phyloP scores from a whole-genome alignment of 192 early-diverging fungal species.

The Obelidium mucronatum region DNA sequence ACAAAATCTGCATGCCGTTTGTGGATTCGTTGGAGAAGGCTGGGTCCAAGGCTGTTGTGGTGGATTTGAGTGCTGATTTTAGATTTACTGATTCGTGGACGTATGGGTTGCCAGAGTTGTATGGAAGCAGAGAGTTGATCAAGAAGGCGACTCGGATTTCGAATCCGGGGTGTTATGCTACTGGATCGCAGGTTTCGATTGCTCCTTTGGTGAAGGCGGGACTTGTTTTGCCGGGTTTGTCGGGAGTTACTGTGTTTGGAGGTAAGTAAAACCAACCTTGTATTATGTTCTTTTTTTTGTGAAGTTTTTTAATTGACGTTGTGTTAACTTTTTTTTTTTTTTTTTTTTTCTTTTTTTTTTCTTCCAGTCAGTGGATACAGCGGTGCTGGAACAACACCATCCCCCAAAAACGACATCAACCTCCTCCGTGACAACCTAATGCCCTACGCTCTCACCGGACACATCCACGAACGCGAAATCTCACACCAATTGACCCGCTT shows the following conservation, averaged over 20 bases:
- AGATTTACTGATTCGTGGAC: constrained; percentile 88
- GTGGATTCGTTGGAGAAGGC: constrained; percentile 71
- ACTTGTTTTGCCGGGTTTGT: constrained; percentile 34
- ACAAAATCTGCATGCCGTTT: constrained; percentile 93
- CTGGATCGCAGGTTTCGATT: constrained; percentile 91
- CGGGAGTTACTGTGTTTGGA: constrained; percentile 52
- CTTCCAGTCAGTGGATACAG: constrained; percentile 91
- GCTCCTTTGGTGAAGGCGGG: constrained; percentile 76
- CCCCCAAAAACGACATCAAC: constrained; percentile 91
- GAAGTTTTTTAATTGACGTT: background rate
- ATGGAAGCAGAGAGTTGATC: constrained; percentile 71
- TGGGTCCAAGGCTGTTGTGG: constrained; percentile 69
- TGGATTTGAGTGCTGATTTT: constrained; percentile 94
- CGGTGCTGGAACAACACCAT: constrained; percentile 98
- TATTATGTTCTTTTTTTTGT: background rate
- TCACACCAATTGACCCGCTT: constrained; percentile 63
- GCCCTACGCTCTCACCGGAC: constrained; percentile 90
- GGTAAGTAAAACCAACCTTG: no score
- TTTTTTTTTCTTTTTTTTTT: background rate
- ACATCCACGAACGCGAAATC: constrained; percentile 97
- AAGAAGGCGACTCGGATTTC: constrained; percentile 66
- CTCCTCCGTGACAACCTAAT: constrained; percentile 89
- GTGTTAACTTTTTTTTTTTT: background rate
- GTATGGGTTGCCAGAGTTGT: constrained; percentile 74
- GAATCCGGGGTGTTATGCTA: constrained; percentile 99